Percentiles rank a stretch among this genome's conserved stretches.
Conservation (phyloP, 2,329 filamentous ascomycete genomes). For the Pyrenophora tritici-repentis region DNA sequence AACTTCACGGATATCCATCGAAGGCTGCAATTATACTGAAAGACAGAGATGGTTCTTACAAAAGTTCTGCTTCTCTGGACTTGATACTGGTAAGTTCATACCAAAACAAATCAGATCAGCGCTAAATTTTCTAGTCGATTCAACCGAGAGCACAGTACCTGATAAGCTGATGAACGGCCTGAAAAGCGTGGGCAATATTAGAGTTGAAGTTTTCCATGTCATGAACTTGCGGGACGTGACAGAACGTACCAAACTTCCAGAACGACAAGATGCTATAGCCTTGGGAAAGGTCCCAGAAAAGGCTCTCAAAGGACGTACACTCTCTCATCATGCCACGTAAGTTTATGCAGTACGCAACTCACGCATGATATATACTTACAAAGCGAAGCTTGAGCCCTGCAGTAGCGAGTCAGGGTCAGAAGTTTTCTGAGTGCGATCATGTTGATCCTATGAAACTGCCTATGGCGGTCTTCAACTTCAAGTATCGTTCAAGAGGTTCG, state of each 20-base stretch:
- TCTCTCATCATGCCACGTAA: too few relatives aligned
- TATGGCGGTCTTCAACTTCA: slow-evolving; percentile 26
- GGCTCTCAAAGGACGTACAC: too few relatives aligned
- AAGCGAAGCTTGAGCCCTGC: too few relatives aligned
- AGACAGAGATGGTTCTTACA: neutral
- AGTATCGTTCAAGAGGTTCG: slow-evolving; percentile 27
- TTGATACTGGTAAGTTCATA: slow-evolving; percentile 15
- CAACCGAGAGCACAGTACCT: neutral
- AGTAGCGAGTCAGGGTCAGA: too few relatives aligned
- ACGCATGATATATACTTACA: too few relatives aligned
- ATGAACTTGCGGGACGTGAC: too few relatives aligned
- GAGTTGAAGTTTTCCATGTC: slow-evolving; percentile 11
- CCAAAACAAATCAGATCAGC: neutral
- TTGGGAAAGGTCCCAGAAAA: too few relatives aligned
- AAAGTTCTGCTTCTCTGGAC: slow-evolving; percentile 30
- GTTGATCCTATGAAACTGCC: neutral
- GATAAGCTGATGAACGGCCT: slow-evolving; percentile 11
- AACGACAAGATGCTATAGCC: too few relatives aligned
- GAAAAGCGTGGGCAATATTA: slow-evolving; percentile 22
- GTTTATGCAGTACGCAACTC: too few relatives aligned
- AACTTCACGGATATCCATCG: neutral
- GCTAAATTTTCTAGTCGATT: slow-evolving; percentile 11
- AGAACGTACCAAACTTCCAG: too few relatives aligned
- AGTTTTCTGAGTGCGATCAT: too few relatives aligned
- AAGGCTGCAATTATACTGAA: neutral